Conservation (phyloP, 148 eudicot species). For the Pharnaceum exiguum region DNA sequence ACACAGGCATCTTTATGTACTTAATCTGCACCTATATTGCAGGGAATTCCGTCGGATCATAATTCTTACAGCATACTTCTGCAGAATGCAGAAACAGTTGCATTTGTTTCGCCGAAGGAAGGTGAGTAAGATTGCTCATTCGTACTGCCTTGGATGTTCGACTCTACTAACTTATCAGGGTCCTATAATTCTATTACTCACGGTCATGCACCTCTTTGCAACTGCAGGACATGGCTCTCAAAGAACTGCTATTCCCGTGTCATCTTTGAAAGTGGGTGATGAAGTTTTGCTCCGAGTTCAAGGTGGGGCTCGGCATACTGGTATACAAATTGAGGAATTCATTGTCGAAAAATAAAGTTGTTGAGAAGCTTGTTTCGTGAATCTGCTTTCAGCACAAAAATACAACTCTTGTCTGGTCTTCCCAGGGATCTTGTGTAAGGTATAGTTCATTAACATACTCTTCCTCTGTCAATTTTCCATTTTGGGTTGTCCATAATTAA, state of each 20-base stretch:
- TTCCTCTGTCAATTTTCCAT: no score
- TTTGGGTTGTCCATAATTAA: no score
- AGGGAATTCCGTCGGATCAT: constrained; percentile 38
- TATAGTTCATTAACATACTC: no score
- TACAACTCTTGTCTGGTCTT: no score
- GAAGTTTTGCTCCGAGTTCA: constrained; percentile 70
- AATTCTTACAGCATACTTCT: constrained; percentile 61
- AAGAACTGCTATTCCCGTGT: constrained; percentile 62
- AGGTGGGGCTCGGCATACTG: constrained; percentile 94
- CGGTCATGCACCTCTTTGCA: neutral
- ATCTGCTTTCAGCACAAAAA: no score
- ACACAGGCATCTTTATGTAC: no score
- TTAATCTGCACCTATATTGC: constrained; percentile 23
- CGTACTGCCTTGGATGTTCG: neutral
- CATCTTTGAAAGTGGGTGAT: constrained; percentile 82
- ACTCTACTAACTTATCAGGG: neutral
- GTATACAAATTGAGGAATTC: constrained; percentile 86
- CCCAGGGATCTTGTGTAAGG: no score
- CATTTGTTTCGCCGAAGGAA: constrained; percentile 29
- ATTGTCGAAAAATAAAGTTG: constrained; percentile 69
- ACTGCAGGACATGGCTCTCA: constrained; percentile 16
- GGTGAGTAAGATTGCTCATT: constrained; percentile 3
- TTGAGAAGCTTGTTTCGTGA: no score
- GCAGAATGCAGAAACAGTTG: constrained; percentile 92
- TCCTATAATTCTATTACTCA: no score